Evolutionary conservation across 176 grass and related monocot genomes (phyloP).

Genomic region (Poa pratensis): DNA sequence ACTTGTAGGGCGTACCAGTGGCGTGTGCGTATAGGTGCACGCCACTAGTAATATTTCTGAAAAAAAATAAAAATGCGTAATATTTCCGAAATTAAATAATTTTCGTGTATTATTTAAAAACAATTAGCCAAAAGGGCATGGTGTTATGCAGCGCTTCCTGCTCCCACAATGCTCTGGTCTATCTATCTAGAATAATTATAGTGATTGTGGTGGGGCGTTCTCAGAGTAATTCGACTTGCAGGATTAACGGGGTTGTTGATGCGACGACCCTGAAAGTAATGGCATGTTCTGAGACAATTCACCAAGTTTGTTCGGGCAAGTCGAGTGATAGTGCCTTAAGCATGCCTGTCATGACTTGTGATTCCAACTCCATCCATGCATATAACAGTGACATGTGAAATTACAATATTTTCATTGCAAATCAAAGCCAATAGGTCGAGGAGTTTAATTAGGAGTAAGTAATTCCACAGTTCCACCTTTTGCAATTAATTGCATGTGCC

Average conservation of each 20-base stretch:
- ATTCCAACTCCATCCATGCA: not conserved
- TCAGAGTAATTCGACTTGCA: not conserved
- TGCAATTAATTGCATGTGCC: not conserved
- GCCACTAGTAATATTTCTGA: too few relatives aligned
- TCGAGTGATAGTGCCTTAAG: not conserved
- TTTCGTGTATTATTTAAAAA: too few relatives aligned
- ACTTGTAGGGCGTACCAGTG: too few relatives aligned
- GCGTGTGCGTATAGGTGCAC: too few relatives aligned
- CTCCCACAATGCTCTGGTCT: not conserved
- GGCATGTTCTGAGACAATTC: not conserved
- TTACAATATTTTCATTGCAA: not conserved
- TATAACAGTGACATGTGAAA: not conserved
- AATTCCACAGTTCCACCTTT: not conserved
- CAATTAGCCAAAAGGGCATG: too few relatives aligned
- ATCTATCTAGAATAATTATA: not conserved
- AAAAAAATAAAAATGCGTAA: too few relatives aligned
- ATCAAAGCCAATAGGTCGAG: not conserved
- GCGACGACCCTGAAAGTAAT: not conserved
- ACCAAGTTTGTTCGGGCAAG: not conserved
- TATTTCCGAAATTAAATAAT: too few relatives aligned
- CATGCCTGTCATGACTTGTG: not conserved
- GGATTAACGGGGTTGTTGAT: not conserved
- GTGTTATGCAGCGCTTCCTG: too few relatives aligned
- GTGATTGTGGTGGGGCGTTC: not conserved
- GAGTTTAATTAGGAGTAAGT: not conserved